Evolutionary conservation across 106 monocot species (phyloP).

Genomic region (Allium cepa): DNA sequence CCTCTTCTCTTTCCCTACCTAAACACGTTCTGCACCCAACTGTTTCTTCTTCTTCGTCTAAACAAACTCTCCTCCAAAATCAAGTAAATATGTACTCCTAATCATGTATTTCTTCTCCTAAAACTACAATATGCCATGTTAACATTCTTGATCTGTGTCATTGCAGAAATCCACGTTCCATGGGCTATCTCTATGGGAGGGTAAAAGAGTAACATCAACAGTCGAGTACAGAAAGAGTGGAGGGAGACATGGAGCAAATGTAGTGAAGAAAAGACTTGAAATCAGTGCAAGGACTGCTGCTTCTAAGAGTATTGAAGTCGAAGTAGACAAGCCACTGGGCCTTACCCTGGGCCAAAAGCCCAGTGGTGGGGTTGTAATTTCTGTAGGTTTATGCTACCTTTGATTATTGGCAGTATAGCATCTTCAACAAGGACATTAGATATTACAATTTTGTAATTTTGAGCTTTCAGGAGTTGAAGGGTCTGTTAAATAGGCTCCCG

Average conservation of each 20-base stretch:
- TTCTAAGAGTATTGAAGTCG: slow-evolving; percentile 86
- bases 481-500: too few species aligned
- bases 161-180: slow-evolving; percentile 53
- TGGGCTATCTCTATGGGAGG: slow-evolving; percentile 41
- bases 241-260: slow-evolving; percentile 8
- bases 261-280: slow-evolving; percentile 34
- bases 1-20: slow-evolving; percentile 8
- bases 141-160: not conserved
- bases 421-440: too few species aligned
- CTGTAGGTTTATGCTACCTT: slow-evolving; percentile 30
- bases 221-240: slow-evolving; percentile 11
- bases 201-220: slow-evolving; percentile 13
- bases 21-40: slow-evolving; percentile 1
- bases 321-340: slow-evolving; percentile 92
- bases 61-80: slow-evolving; percentile 2
- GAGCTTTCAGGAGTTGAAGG: too few species aligned
- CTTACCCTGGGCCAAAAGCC: slow-evolving; percentile 84
- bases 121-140: not conserved
- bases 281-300: slow-evolving; percentile 66
- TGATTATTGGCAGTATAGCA: too few species aligned
- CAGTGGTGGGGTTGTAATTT: slow-evolving; percentile 75
- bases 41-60: not conserved
- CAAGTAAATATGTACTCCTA: not conserved
- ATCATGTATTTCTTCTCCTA: not conserved
- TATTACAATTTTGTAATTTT: too few species aligned